Evolutionary conservation across 2,329 filamentous ascomycete species (phyloP).

Genomic region (Aspergillus unguis): DNA sequence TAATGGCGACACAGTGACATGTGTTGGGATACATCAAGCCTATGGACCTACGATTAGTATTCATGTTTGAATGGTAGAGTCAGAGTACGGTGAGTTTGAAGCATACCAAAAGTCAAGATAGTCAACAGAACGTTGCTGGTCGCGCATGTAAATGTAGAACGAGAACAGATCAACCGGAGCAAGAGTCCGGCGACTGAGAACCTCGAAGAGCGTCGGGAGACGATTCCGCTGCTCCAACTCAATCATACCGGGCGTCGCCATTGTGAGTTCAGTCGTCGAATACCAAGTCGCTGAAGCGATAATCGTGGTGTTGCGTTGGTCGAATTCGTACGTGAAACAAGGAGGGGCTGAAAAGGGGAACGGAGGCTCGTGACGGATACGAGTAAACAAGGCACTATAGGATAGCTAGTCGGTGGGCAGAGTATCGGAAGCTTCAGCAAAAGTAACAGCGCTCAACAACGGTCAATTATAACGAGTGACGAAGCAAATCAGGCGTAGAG

Average conservation of each 20-base stretch:
- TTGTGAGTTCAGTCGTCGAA: conserved; percentile 16
- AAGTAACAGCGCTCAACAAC: conserved; percentile 2
- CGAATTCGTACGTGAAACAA: conserved; percentile 7
- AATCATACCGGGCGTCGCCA: conserved; percentile 30
- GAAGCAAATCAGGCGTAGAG: conserved; percentile 1
- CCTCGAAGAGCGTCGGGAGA: conserved; percentile 91
- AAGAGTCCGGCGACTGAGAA: conserved; percentile 87
- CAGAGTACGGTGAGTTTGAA: too few species aligned
- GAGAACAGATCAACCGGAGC: conserved; percentile 96
- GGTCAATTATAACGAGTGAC: conserved; percentile 8
- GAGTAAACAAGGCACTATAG: conserved; percentile 8
- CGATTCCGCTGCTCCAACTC: conserved; percentile 65
- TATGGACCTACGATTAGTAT: conserved; percentile 38
- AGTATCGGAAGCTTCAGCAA: not conserved
- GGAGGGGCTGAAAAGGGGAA: conserved; percentile 16
- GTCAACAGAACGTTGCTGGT: conserved; percentile 95
- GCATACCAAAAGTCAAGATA: conserved; percentile 96
- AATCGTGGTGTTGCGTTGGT: conserved; percentile 1
- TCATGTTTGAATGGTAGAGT: too few species aligned
- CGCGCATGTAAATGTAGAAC: conserved; percentile 99
- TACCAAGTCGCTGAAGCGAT: not conserved
- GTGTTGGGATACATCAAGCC: conserved; percentile 98
- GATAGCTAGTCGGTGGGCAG: not conserved
- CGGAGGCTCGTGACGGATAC: conserved; percentile 10
- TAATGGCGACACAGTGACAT: conserved; percentile 96